phyloP scores from a whole-genome alignment of 495 filamentous ascomycete genomes.

The Penicillium desertorum region DNA sequence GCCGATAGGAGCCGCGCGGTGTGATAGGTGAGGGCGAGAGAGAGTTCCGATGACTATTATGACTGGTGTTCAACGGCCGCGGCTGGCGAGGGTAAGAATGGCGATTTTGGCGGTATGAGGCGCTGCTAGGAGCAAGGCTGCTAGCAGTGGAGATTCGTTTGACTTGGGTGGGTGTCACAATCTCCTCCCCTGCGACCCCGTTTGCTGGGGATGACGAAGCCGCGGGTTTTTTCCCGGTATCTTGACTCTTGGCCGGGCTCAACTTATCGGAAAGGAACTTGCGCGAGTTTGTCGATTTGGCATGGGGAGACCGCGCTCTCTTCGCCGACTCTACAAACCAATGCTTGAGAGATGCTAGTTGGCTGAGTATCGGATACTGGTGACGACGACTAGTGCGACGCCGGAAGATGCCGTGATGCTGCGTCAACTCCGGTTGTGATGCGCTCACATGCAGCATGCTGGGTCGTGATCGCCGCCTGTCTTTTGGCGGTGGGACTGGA shows the following conservation, averaged over 20 bases:
- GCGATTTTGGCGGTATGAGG: constrained; percentile 47
- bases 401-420: constrained; percentile 55
- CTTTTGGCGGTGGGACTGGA: constrained; percentile 84
- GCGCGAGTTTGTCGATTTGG: constrained; percentile 35
- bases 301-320: constrained; percentile 64
- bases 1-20: constrained; percentile 78
- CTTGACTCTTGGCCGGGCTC: constrained; percentile 45
- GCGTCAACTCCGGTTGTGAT: constrained; percentile 63
- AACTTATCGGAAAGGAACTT: constrained; percentile 46
- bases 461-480: constrained; percentile 67
- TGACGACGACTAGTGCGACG: constrained; percentile 57
- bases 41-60: constrained; percentile 70
- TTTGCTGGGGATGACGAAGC: constrained; percentile 24
- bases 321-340: constrained; percentile 81
- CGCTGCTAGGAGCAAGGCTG: constrained; percentile 47
- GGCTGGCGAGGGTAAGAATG: constrained; percentile 51
- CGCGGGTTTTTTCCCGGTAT: constrained; percentile 33
- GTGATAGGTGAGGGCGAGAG: constrained; percentile 88
- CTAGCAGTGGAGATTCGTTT: constrained; percentile 48
- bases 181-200: constrained; percentile 23
- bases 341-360: constrained; percentile 82
- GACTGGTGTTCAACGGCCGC: constrained; percentile 51
- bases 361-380: constrained; percentile 71
- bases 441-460: constrained; percentile 81
- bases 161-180: constrained; percentile 43